Evolutionary conservation across 2,329 filamentous ascomycete genomes (phyloP).

Genomic region (Paracorniculantispora psalliotae): DNA sequence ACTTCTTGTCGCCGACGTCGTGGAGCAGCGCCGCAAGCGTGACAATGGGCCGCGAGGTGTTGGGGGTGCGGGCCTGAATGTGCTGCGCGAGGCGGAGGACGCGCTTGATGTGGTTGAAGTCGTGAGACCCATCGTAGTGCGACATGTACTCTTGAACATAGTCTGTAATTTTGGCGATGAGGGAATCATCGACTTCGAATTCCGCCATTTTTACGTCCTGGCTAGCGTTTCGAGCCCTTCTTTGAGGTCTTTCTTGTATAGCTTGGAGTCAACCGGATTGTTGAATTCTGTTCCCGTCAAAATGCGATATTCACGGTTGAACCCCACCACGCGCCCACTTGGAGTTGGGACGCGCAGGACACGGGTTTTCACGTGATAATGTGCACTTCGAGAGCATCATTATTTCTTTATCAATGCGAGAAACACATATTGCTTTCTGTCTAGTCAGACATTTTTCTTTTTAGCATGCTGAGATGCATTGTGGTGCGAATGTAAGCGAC

Average conservation of each 20-base stretch:
- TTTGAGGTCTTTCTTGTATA: background rate
- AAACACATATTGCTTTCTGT: background rate
- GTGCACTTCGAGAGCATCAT: too few relatives aligned
- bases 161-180: conserved; percentile 52
- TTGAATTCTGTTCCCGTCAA: background rate
- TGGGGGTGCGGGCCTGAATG: conserved; percentile 51
- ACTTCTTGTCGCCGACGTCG: conserved; percentile 85
- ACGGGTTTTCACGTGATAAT: background rate
- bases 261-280: too few relatives aligned
- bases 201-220: background rate
- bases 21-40: conserved; percentile 73
- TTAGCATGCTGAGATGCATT: background rate
- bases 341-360: background rate
- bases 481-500: background rate
- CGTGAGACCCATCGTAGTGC: conserved; percentile 79
- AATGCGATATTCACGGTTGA: background rate
- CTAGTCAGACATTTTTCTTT: background rate
- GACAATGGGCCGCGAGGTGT: conserved; percentile 43
- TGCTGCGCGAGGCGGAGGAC: conserved; percentile 68
- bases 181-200: conserved; percentile 29
- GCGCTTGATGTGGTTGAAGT: conserved; percentile 78
- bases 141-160: conserved; percentile 71
- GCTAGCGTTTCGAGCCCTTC: background rate
- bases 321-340: background rate
- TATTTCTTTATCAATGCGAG: too few relatives aligned